Evolutionary conservation across 352 stramenopile species (phyloP), one percentile per base, ranked within the genome.

Genomic region (Phytophthora parvispora): DNA sequence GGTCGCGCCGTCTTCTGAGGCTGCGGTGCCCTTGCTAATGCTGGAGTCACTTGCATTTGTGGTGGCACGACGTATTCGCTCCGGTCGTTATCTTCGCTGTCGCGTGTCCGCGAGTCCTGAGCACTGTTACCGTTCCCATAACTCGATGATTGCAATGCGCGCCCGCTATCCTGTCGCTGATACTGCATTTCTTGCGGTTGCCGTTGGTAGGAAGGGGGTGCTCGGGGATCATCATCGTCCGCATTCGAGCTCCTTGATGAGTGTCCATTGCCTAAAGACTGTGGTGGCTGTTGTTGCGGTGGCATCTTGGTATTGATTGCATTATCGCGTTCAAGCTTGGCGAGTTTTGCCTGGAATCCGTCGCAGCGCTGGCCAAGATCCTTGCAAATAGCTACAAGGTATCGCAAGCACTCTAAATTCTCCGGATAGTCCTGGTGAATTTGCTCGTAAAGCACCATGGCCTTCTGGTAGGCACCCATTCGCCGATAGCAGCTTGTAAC

Each of bases 401-500:
- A 95, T 24, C 89, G 77, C 45, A 95, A 63, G 72, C 93, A 99
- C 77, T 99, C 95, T 34, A 98, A 83, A 67, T 98, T 98, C 50
- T 98, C 91, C 4, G 96, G 97, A 72, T 98, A 98, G 34, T 98
- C 87, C 45, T 95, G 69, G 77, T 99, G 96, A 59, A 99, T 97
- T 64, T 98, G 79, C 75, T 99, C 87, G 79, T 99, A 99, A 2
- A 98, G 77, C 29, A 95, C 77, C 69, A 99, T 92, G 18, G 97
- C 97, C 22, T 93, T 91, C 42, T 97, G 85, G 67, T 98, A 98
- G 20, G 94, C 86, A 6, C 94, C 95, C 89, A 98, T 97, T 52
- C 97, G 86, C n/a, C 97, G 87, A 72, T 99, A 98, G 71, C 97
- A 99, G 69, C 87, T 98, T 15, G 96, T 98, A 45, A 99, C 91